These are phyloP conservation scores for Scheffersomyces lignosus DNA, from an alignment of 805 yeast species.

Conservation along the genomic window DNA sequence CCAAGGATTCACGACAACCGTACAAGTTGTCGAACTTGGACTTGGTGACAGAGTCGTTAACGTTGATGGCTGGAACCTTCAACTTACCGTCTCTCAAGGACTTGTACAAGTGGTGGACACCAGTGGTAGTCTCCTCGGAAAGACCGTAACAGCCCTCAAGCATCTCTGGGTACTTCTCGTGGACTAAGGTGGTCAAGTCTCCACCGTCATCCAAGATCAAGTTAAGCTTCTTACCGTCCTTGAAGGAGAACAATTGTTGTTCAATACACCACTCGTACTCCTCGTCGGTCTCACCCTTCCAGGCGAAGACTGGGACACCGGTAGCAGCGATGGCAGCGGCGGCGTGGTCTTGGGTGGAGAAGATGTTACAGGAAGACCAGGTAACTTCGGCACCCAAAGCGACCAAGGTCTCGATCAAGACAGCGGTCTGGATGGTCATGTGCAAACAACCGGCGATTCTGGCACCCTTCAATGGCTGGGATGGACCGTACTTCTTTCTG, in stretches of 20 bases:
- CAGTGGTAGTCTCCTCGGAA: conserved; percentile 99
- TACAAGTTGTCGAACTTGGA: conserved; percentile 98
- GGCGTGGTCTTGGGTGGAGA: conserved; percentile 99
- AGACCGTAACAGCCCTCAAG: conserved; percentile 92
- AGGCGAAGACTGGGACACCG: conserved; percentile 98
- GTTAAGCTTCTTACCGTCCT: conserved; percentile 92
- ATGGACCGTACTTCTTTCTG: conserved; percentile 86
- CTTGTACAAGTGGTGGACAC: conserved; percentile 98
- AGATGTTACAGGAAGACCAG: conserved; percentile 99
- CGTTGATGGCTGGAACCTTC: conserved; percentile 99
- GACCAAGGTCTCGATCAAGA: conserved; percentile 92
- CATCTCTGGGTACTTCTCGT: conserved; percentile 97
- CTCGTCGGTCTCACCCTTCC: conserved; percentile 99
- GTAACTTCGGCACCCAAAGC: conserved; percentile 99
- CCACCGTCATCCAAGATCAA: conserved; percentile 99
- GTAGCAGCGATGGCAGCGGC: conserved; percentile 99
- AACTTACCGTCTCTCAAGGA: conserved; percentile 84
- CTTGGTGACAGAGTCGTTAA: conserved; percentile 98
- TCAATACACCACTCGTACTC: conserved; percentile 99
- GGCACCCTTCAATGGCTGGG: conserved; percentile 97
- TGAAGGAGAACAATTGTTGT: conserved; percentile 98
- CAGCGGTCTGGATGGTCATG: conserved; percentile 99
- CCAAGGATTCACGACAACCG: conserved; percentile 98
- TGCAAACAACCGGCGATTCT: conserved; percentile 98
- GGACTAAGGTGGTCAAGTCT: conserved; percentile 94